phyloP scores from a whole-genome alignment of 257 asterid species.

The Agastache rugosa region DNA sequence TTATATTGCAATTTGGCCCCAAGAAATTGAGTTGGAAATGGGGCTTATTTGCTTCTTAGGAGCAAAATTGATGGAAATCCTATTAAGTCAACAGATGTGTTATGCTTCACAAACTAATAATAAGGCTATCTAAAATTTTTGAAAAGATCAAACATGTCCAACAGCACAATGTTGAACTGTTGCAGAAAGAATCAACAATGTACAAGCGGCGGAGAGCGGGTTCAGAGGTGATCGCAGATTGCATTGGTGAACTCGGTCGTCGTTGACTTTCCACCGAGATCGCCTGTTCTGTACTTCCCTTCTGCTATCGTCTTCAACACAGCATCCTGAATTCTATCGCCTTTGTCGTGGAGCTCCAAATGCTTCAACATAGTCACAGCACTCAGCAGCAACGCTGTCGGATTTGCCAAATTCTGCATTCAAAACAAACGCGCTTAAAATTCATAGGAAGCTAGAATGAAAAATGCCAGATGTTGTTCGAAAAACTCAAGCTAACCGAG shows the following conservation, averaged over 20 bases:
- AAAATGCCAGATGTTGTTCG: neutral
- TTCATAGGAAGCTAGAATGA: too few species aligned
- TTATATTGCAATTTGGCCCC: conserved; percentile 9
- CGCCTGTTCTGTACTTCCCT: conserved; percentile 88
- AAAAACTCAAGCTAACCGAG: neutral
- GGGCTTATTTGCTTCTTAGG: conserved; percentile 41
- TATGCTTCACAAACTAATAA: conserved; percentile 34
- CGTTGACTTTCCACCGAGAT: conserved; percentile 88
- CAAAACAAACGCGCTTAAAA: conserved; percentile 15
- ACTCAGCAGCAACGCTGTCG: conserved; percentile 94
- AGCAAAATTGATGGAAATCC: conserved; percentile 36
- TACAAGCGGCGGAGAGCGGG: conserved; percentile 28
- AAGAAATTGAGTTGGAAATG: conserved; percentile 1
- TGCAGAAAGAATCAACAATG: conserved; percentile 41
- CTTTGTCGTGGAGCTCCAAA: conserved; percentile 76
- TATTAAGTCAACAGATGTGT: conserved; percentile 23
- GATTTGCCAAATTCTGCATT: conserved; percentile 89
- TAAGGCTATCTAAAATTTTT: conserved; percentile 5
- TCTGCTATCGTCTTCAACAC: conserved; percentile 84
- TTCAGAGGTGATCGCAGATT: conserved; percentile 75
- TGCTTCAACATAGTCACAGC: conserved; percentile 83
- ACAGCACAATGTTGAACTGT: conserved; percentile 42
- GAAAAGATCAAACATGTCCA: conserved; percentile 36
- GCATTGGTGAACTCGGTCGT: conserved; percentile 88
- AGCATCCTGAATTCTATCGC: conserved; percentile 81